Evolutionary conservation across 768 basidiomycete species (phyloP), one percentile per base, ranked within the genome.

Genomic region (Amanita molliuscula): DNA sequence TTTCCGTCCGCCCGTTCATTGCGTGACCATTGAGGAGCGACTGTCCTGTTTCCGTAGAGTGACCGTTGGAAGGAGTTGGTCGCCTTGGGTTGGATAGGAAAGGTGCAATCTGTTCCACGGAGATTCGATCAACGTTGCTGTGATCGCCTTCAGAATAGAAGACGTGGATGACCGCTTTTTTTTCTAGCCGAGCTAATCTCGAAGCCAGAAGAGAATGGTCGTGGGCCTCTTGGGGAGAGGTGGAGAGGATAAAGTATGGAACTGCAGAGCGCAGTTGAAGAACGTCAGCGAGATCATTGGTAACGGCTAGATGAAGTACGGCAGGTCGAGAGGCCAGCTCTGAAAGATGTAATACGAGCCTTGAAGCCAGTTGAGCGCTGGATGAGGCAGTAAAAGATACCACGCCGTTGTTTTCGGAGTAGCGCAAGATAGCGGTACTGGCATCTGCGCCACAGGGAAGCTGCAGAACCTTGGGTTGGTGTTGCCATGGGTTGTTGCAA

Each of bases 201-300:
- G 88, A 82, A 11, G 91, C 90, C 15, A 98, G 76, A 31, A 97
- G 68, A 20, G 91, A 87, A 64, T 97, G 84, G 61, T 94, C 89
- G 58, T 95, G 87, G 3, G 92, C 89, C 60, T 92, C 77, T 61
- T 91, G 86, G 3, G 79, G 63, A 1, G 77, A 79, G 31, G 78
- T 74, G 5, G 91, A 94, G 58, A 94, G 73, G 44, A 98, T 58
- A 61, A 92, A 83, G 66, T 82, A 88, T 25, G 88, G 87, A 4
- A 89, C 78, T 16, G 81, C 75, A n/a, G 84, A 78, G 35, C 84
- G 82, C 51, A 95, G 81, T 10, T 84, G 69, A 36, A 94, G 74
- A 35, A 81, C 79, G 55, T 86, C 81, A 29, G 87, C 79, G 38
- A 92, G 75, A 61, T 88, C 82, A 10, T 47, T 23, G 6, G 42